Conservation (phyloP, 2,329 filamentous ascomycete genomes). For the Talaromyces funiculosus region DNA sequence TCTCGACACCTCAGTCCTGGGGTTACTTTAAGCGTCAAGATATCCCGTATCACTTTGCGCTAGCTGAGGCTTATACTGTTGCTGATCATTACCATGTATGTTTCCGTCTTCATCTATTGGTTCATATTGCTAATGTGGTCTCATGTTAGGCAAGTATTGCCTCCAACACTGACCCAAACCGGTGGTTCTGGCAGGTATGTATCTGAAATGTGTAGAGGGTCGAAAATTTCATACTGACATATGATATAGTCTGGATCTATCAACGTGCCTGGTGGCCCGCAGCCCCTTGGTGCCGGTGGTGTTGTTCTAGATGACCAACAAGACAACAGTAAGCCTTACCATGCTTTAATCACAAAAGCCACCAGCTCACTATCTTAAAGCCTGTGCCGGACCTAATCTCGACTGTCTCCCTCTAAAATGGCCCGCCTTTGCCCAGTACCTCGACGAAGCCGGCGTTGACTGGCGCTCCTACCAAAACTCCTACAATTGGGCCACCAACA, state of each 20-base stretch:
- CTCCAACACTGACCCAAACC: constrained; percentile 11
- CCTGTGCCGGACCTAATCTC: constrained; percentile 41
- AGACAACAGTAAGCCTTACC: neutral
- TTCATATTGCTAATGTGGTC: neutral
- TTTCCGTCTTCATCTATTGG: neutral
- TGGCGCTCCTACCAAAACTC: constrained; percentile 49
- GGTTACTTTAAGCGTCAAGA: constrained; percentile 11
- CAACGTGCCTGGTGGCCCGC: constrained; percentile 7
- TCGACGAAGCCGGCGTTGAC: constrained; percentile 44
- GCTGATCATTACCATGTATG: constrained; percentile 11
- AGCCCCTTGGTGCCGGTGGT: constrained; percentile 8
- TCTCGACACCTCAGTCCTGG: constrained; percentile 6
- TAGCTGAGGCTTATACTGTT: constrained; percentile 10
- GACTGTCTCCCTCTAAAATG: constrained; percentile 52
- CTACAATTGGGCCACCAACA: constrained; percentile 49
- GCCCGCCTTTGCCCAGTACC: constrained; percentile 48
- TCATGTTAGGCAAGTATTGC: neutral
- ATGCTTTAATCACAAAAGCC: neutral
- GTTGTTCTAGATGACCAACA: constrained; percentile 10
- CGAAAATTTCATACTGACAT: neutral
- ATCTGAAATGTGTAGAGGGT: neutral
- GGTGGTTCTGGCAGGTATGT: constrained; percentile 9
- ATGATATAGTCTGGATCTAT: neutral
- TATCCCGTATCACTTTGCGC: constrained; percentile 10
- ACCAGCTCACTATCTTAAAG: constrained; percentile 17